Evolutionary conservation across 306 rosid genomes (phyloP).

Genomic region (Cicer cuneatum): DNA sequence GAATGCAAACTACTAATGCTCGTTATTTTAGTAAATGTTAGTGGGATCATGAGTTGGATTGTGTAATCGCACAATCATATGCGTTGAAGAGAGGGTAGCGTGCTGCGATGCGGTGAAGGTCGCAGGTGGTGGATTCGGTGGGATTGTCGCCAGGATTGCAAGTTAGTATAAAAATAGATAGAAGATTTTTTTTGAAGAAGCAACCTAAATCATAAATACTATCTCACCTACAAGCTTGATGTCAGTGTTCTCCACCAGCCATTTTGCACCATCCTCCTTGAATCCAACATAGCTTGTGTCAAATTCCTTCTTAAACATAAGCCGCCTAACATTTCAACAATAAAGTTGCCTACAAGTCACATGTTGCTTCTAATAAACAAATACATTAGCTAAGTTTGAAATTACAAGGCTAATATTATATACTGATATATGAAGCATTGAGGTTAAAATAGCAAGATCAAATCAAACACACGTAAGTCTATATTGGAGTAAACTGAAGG

Average conservation of each 20-base stretch:
- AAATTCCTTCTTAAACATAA: constrained; percentile 80
- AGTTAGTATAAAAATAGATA: neutral
- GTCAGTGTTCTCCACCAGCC: constrained; percentile 89
- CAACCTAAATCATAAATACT: constrained; percentile 22
- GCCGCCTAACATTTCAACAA: constrained; percentile 65
- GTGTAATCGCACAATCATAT: too few relatives aligned
- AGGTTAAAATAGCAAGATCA: constrained; percentile 33
- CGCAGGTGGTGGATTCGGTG: too few relatives aligned
- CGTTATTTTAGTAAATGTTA: neutral
- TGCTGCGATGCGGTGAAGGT: too few relatives aligned
- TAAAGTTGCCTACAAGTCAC: constrained; percentile 30
- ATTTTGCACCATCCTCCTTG: constrained; percentile 87
- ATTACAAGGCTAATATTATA: constrained; percentile 11
- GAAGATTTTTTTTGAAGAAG: constrained; percentile 25
- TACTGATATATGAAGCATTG: neutral
- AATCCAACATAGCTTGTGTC: constrained; percentile 83
- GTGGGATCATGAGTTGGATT: too few relatives aligned
- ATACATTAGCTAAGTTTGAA: constrained; percentile 24
- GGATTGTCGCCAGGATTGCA: too few relatives aligned
- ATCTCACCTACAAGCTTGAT: constrained; percentile 88
- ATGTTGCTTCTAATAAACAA: constrained; percentile 31
- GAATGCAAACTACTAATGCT: constrained; percentile 8
- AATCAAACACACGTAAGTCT: constrained; percentile 14
- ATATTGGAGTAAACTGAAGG: constrained; percentile 4
- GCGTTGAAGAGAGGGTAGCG: too few relatives aligned